Conservation (phyloP, 805 yeast species). For the Starmerella bacillaris region DNA sequence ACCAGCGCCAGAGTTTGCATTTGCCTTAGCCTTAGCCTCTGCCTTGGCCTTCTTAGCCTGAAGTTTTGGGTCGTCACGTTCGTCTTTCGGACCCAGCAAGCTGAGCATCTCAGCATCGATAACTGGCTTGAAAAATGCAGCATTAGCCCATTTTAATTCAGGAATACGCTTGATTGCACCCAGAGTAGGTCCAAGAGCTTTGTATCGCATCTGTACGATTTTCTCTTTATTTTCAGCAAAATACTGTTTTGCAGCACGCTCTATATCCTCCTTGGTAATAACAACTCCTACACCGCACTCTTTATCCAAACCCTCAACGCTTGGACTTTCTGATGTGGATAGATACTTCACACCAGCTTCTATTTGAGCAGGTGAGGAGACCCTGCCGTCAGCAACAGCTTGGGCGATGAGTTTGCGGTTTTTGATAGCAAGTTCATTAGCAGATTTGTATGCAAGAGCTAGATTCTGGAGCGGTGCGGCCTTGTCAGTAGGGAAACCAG, state of each 20-base stretch:
- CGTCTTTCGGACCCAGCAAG: slow-evolving; percentile 86
- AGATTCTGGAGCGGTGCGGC: slow-evolving; percentile 54
- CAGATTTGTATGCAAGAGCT: slow-evolving; percentile 48
- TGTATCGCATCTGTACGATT: slow-evolving; percentile 58
- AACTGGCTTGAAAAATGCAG: slow-evolving; percentile 67
- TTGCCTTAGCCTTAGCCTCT: slow-evolving; percentile 16
- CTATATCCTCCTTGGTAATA: slow-evolving; percentile 48
- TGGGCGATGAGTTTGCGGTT: slow-evolving; percentile 36
- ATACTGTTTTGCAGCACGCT: slow-evolving; percentile 37
- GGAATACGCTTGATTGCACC: slow-evolving; percentile 60
- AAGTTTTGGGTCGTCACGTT: slow-evolving; percentile 46
- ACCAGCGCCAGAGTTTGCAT: slow-evolving; percentile 22
- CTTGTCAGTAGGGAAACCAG: slow-evolving; percentile 31
- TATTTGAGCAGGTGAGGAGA: slow-evolving; percentile 56
- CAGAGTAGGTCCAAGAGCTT: slow-evolving; percentile 55
- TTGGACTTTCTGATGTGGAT: slow-evolving; percentile 28
- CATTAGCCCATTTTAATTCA: slow-evolving; percentile 79
- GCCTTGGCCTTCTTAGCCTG: slow-evolving; percentile 19
- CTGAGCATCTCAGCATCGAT: slow-evolving; percentile 62
- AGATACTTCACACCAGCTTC: slow-evolving; percentile 61
- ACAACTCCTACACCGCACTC: slow-evolving; percentile 63
- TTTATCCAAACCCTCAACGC: slow-evolving; percentile 33
- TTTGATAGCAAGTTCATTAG: slow-evolving; percentile 23
- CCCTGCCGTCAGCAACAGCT: slow-evolving; percentile 45
- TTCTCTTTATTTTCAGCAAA: slow-evolving; percentile 41